Evolutionary conservation across 306 rosid genomes (phyloP).

Genomic region (Vicia faba): DNA sequence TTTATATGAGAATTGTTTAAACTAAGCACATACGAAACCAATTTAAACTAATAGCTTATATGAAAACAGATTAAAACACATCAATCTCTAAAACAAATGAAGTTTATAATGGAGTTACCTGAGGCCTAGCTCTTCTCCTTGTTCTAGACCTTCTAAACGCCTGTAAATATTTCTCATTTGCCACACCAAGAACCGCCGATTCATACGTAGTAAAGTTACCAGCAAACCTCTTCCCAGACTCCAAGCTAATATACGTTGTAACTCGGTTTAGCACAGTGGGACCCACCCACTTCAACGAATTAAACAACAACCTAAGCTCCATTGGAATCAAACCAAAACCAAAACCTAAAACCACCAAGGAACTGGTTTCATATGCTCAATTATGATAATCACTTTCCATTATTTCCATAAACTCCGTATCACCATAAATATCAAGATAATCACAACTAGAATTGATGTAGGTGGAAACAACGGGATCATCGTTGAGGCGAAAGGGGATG

Average conservation of each 20-base stretch:
- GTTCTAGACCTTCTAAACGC: too few relatives aligned
- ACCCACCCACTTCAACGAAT: constrained; percentile 73
- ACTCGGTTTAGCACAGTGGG: constrained; percentile 52
- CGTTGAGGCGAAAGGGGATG: constrained; percentile 87
- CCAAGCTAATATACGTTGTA: constrained; percentile 78
- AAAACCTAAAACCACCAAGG: constrained; percentile 77
- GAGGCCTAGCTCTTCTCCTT: too few relatives aligned
- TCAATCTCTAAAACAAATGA: too few relatives aligned
- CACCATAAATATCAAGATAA: constrained; percentile 82
- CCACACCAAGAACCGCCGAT: too few relatives aligned
- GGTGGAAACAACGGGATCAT: constrained; percentile 73
- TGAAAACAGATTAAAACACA: constrained; percentile 29
- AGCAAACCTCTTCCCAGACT: constrained; percentile 63
- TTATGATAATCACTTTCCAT: constrained; percentile 54
- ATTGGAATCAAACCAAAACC: constrained; percentile 94
- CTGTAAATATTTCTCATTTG: too few relatives aligned
- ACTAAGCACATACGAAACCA: too few relatives aligned
- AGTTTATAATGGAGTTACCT: too few relatives aligned
- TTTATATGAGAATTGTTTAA: background rate
- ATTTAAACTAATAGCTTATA: too few relatives aligned
- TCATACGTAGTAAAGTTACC: constrained; percentile 75
- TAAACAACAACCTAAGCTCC: constrained; percentile 72
- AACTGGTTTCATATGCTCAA: constrained; percentile 53
- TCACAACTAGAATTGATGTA: constrained; percentile 68
- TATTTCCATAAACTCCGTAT: constrained; percentile 90